Conservation (phyloP, 2,329 filamentous ascomycete genomes). For the Magnaporthiopsis incrustans region DNA sequence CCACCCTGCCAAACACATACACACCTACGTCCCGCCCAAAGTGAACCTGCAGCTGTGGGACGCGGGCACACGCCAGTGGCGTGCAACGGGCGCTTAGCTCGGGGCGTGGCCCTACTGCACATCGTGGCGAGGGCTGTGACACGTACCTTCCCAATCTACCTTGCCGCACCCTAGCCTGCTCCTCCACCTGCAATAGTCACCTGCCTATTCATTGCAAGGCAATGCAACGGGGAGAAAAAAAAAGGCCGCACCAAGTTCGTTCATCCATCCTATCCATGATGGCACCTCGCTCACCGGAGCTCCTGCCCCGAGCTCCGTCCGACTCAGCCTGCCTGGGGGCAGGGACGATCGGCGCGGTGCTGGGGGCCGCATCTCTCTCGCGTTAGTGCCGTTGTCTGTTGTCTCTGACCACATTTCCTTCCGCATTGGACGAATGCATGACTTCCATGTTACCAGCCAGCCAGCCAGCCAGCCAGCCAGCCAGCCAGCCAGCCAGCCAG, state of each 20-base stretch:
- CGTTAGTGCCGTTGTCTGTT: background rate
- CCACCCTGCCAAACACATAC: background rate
- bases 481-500: no score
- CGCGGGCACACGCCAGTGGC: background rate
- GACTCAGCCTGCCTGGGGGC: no score
- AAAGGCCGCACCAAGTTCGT: background rate
- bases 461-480: no score
- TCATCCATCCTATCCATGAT: background rate
- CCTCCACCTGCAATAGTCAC: background rate
- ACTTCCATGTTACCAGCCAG: no score
- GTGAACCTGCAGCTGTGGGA: background rate
- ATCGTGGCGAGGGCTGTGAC: background rate
- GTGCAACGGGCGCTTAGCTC: background rate
- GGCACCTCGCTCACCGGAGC: background rate
- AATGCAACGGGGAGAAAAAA: background rate
- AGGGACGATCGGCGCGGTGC: background rate
- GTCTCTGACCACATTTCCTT: background rate
- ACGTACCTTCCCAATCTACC: background rate
- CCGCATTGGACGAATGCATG: background rate
- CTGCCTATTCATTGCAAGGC: background rate
- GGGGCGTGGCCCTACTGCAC: background rate
- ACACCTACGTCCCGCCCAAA: background rate
- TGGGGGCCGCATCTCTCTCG: no score
- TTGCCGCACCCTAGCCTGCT: background rate
- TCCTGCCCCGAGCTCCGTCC: background rate